These are phyloP conservation scores for Rutstroemia sp. DNA, from an alignment of 2,329 filamentous ascomycete genomes.

Conservation along the genomic window DNA sequence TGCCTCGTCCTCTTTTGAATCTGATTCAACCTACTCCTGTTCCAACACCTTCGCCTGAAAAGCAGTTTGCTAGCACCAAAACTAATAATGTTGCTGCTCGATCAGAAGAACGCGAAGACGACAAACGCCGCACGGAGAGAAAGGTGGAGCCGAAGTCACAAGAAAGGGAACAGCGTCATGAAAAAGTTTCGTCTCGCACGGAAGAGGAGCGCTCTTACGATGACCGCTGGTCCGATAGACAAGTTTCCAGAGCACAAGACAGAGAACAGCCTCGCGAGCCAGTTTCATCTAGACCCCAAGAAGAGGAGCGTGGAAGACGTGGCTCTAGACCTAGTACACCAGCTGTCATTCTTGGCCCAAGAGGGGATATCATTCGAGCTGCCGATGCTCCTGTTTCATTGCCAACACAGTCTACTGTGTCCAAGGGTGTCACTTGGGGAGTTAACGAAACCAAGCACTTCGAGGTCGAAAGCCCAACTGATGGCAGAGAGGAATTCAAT, in stretches of 20 bases:
- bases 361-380: constrained; percentile 34
- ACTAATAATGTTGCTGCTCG: constrained; percentile 3
- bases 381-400: constrained; percentile 14
- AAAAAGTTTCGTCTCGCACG: not conserved
- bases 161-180: not conserved
- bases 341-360: constrained; percentile 34
- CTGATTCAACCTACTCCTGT: constrained; percentile 53
- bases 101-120: constrained; percentile 6
- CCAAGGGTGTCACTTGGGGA: constrained; percentile 58
- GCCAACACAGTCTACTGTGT: constrained; percentile 36
- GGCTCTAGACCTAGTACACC: constrained; percentile 17
- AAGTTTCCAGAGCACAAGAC: not conserved
- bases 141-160: not conserved
- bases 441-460: constrained; percentile 58
- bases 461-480: constrained; percentile 51
- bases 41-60: constrained; percentile 42
- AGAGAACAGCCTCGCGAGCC: not conserved
- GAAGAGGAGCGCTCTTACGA: not conserved
- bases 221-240: not conserved
- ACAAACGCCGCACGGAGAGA: not conserved
- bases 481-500: constrained; percentile 25
- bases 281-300: not conserved
- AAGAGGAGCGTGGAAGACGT: constrained; percentile 16
- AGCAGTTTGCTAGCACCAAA: constrained; percentile 26
- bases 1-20: constrained; percentile 47